Percentiles rank a stretch among this genome's conserved stretches.
Evolutionary conservation across 192 early-diverging fungal genomes (phyloP).

Genomic region (Gonapodya prolifera): DNA sequence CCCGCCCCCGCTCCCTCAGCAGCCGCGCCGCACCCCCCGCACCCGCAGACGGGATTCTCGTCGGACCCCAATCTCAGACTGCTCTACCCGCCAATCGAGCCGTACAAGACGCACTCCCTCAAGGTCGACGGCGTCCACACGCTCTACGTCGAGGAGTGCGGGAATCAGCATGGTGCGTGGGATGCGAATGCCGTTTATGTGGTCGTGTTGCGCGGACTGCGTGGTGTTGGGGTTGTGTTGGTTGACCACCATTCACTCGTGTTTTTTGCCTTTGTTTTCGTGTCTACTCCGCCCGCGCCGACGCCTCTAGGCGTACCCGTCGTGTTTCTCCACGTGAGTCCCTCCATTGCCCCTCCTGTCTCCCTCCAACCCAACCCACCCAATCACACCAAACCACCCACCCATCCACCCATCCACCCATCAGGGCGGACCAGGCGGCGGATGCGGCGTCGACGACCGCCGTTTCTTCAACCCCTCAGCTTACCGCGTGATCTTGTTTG

Average conservation of each 20-base stretch:
- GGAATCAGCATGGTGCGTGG: conserved; percentile 37
- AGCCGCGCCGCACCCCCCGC: no score
- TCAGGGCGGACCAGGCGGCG: conserved; percentile 54
- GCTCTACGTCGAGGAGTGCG: conserved; percentile 47
- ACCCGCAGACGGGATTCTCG: neutral
- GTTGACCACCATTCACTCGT: conserved; percentile 14
- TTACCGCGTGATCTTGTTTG: conserved; percentile 53
- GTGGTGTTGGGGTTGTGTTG: neutral
- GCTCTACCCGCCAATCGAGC: conserved; percentile 32
- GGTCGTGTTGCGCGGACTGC: neutral
- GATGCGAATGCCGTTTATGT: conserved; percentile 16
- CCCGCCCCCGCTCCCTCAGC: no score
- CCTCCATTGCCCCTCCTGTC: neutral
- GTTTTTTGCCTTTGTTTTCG: conserved; percentile 21
- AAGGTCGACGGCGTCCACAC: conserved; percentile 42
- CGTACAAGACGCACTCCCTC: conserved; percentile 36
- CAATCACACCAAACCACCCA: neutral
- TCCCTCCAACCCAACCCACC: neutral
- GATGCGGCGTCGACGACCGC: conserved; percentile 18
- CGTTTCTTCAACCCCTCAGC: conserved; percentile 38
- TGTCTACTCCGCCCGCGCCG: neutral
- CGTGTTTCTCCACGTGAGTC: conserved; percentile 20
- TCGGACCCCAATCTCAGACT: neutral
- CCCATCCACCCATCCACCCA: neutral
- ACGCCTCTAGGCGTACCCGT: conserved; percentile 15